These are phyloP conservation scores for Geosmithia putterillii DNA, from an alignment of 2,329 filamentous ascomycete genomes.

Conservation along the genomic window DNA sequence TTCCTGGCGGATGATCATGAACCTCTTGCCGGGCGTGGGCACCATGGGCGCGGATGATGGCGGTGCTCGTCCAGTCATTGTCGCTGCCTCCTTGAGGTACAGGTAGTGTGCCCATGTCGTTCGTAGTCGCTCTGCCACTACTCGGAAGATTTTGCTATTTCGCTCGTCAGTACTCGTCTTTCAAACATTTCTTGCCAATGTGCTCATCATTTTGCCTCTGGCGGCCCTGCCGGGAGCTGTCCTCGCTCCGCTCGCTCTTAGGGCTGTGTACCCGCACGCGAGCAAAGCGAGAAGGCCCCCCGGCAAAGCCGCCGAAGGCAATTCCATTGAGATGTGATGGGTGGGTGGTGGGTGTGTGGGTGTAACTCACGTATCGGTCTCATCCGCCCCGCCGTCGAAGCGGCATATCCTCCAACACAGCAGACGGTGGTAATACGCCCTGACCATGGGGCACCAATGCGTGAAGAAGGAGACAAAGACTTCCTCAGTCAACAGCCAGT, in stretches of 20 bases:
- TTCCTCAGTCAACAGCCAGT: conserved; percentile 62
- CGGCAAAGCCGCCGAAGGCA: too few species aligned
- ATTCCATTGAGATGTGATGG: too few species aligned
- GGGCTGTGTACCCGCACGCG: too few species aligned
- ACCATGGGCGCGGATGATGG: conserved; percentile 73
- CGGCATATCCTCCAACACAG: conserved; percentile 82
- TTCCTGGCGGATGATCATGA: conserved; percentile 82
- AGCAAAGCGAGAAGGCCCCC: too few species aligned
- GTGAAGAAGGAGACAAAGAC: conserved; percentile 77
- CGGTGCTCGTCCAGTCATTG: conserved; percentile 35
- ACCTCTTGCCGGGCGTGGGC: conserved; percentile 72
- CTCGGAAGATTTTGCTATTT: conserved; percentile 58
- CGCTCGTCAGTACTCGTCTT: not conserved
- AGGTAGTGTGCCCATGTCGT: conserved; percentile 71
- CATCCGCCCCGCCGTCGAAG: conserved; percentile 53
- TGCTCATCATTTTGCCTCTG: too few species aligned
- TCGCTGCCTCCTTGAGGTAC: conserved; percentile 57
- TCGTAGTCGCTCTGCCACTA: conserved; percentile 55
- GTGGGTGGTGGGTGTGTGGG: too few species aligned
- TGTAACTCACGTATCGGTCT: conserved; percentile 53
- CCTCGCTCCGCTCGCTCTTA: too few species aligned
- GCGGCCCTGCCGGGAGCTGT: too few species aligned
- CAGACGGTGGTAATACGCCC: conserved; percentile 83
- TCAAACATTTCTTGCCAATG: not conserved
- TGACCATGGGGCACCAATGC: conserved; percentile 93